Evolutionary conservation across 2,329 filamentous ascomycete species (phyloP).

Genomic region (Scopulariopsis brevicaulis): DNA sequence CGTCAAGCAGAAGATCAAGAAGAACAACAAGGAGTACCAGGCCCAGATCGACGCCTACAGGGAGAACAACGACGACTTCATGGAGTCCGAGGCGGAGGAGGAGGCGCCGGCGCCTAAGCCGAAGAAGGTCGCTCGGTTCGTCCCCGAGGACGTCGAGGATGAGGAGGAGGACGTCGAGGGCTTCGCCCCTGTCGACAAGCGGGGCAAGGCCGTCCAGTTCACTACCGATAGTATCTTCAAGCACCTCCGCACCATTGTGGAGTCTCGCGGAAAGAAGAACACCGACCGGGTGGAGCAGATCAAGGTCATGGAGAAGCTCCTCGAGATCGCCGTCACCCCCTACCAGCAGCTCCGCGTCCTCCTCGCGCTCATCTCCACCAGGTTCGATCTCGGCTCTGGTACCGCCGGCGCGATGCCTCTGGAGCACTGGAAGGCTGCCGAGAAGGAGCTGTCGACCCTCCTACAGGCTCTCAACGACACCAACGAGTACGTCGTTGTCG

Average conservation of each 20-base stretch:
- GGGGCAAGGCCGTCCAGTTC: slow-evolving; percentile 80
- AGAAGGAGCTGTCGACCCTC: slow-evolving; percentile 72
- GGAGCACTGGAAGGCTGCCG: slow-evolving; percentile 93
- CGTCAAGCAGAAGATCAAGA: slow-evolving; percentile 96
- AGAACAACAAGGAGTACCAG: slow-evolving; percentile 94
- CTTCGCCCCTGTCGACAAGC: slow-evolving; percentile 79
- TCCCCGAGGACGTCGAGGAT: slow-evolving; percentile 23
- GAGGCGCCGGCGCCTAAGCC: slow-evolving; percentile 27
- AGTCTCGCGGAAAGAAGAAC: slow-evolving; percentile 98
- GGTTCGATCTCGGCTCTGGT: slow-evolving; percentile 84
- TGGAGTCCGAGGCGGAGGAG: slow-evolving; percentile 74
- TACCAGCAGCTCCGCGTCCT: slow-evolving; percentile 94
- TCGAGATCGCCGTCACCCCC: slow-evolving; percentile 77
- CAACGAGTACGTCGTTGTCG: slow-evolving; percentile 73
- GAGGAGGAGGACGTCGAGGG: slow-evolving; percentile 64
- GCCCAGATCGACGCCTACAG: slow-evolving; percentile 79
- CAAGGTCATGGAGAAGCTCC: slow-evolving; percentile 90
- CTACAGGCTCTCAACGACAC: slow-evolving; percentile 70
- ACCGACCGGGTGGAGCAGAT: slow-evolving; percentile 93
- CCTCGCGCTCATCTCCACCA: slow-evolving; percentile 79
- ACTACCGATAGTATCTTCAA: slow-evolving; percentile 98
- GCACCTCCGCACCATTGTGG: slow-evolving; percentile 83
- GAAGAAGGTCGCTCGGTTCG: slow-evolving; percentile 28
- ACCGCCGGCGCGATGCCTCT: slow-evolving; percentile 74
- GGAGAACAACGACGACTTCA: slow-evolving; percentile 73